Evolutionary conservation across 1,284 basidiomycete genomes (phyloP).

Genomic region (Papiliotrema laurentii): DNA sequence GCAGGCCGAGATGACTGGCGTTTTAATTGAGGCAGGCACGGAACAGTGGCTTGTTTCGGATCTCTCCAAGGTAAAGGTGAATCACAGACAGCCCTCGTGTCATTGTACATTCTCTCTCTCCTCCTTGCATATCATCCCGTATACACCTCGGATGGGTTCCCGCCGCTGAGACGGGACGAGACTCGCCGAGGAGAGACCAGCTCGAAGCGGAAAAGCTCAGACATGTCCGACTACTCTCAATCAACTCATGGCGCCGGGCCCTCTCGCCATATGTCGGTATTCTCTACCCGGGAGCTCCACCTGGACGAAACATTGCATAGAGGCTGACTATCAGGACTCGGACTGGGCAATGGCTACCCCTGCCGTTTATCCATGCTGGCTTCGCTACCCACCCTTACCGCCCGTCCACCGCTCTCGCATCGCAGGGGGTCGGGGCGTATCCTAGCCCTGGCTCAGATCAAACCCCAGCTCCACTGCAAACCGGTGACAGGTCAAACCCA

Average conservation of each 20-base stretch:
- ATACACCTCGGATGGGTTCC: too few species aligned
- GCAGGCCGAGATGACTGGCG: too few species aligned
- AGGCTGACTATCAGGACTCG: not conserved
- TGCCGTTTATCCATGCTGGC: constrained; percentile 43
- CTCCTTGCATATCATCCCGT: too few species aligned
- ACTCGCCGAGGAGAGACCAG: too few species aligned
- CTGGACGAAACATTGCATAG: not conserved
- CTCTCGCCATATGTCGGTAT: not conserved
- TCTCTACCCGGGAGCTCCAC: not conserved
- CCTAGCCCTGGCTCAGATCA: constrained; percentile 7
- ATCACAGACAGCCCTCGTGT: too few species aligned
- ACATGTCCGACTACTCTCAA: not conserved
- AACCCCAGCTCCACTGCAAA: not conserved
- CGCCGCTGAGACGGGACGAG: too few species aligned
- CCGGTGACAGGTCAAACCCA: constrained; percentile 24
- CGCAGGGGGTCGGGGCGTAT: too few species aligned
- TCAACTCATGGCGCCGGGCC: not conserved
- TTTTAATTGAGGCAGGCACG: too few species aligned
- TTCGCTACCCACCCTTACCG: constrained; percentile 40
- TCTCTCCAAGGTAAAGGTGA: too few species aligned
- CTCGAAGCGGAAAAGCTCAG: too few species aligned
- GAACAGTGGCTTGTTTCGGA: too few species aligned
- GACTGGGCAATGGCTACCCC: constrained; percentile 36
- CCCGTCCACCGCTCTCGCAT: constrained; percentile 26
- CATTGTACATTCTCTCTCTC: too few species aligned